Evolutionary conservation across 2,329 filamentous ascomycete genomes (phyloP).

Genomic region (Furcasterigmium sp.): DNA sequence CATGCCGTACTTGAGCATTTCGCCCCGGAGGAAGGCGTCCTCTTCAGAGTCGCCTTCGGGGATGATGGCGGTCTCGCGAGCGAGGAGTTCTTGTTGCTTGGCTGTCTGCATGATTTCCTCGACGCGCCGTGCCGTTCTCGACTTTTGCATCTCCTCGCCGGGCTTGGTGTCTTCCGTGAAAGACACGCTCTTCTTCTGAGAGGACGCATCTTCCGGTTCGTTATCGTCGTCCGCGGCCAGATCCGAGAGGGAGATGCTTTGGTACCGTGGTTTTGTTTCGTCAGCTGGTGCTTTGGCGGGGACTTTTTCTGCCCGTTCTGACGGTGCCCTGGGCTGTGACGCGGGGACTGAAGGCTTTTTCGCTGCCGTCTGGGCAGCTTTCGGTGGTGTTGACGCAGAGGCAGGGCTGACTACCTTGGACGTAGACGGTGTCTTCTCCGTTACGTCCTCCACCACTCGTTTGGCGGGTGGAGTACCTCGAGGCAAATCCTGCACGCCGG

Average conservation of each 20-base stretch:
- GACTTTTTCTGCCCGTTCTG: not conserved
- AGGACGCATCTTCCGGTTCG: constrained; percentile 2
- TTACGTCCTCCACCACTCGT: constrained; percentile 10
- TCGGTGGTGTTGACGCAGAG: not conserved
- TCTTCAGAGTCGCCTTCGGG: constrained; percentile 73
- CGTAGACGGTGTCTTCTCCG: constrained; percentile 7
- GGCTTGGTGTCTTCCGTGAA: constrained; percentile 58
- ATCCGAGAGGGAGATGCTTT: not conserved
- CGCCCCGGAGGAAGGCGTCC: constrained; percentile 71
- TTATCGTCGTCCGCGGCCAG: constrained; percentile 1
- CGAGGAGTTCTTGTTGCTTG: constrained; percentile 45
- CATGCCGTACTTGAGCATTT: constrained; percentile 89
- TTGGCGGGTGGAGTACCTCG: constrained; percentile 9
- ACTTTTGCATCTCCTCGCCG: constrained; percentile 30
- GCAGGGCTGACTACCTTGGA: too few relatives aligned
- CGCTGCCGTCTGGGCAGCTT: not conserved
- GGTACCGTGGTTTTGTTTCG: not conserved
- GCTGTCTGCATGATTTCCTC: constrained; percentile 53
- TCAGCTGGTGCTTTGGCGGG: not conserved
- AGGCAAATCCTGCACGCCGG: constrained; percentile 55
- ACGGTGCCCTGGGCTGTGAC: not conserved
- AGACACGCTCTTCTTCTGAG: constrained; percentile 52
- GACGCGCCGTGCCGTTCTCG: constrained; percentile 39
- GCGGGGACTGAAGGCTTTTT: not conserved
- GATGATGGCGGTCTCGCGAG: constrained; percentile 47